phyloP scores from a whole-genome alignment of 345 rosid species.

The Aegle marmelos region DNA sequence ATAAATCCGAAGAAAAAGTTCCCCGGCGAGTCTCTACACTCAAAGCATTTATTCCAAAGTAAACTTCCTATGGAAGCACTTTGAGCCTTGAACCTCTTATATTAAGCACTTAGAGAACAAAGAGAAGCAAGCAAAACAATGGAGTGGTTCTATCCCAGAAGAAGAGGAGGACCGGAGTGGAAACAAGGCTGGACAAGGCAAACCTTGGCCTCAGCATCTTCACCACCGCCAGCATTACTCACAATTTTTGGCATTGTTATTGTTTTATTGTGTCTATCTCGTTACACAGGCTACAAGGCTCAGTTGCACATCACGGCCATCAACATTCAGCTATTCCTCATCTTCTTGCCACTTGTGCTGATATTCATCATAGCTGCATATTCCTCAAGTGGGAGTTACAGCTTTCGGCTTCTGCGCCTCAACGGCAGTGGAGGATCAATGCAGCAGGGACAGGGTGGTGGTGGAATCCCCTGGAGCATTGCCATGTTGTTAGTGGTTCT shows the following conservation, averaged over 20 bases:
- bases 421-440: not conserved
- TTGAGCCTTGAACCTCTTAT: not conserved
- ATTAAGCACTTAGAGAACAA: not conserved
- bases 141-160: constrained; percentile 53
- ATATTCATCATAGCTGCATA: constrained; percentile 30
- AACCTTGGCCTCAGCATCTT: constrained; percentile 33
- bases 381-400: constrained; percentile 21
- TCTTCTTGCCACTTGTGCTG: constrained; percentile 35
- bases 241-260: constrained; percentile 47
- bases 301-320: constrained; percentile 26
- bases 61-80: not conserved
- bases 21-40: constrained; percentile 13
- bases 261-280: constrained; percentile 44
- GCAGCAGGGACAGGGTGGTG: constrained; percentile 4
- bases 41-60: constrained; percentile 33
- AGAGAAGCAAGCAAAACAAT: constrained; percentile 9
- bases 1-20: constrained; percentile 9
- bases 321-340: constrained; percentile 38
- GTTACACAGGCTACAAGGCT: constrained; percentile 24
- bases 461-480: constrained; percentile 43
- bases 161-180: constrained; percentile 63
- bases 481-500: constrained; percentile 37
- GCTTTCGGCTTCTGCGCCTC: constrained; percentile 9
- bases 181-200: constrained; percentile 51
- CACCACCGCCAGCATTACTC: constrained; percentile 43